These are phyloP conservation scores for Ophiostoma ips DNA, from an alignment of 2,329 filamentous ascomycete species.

Conservation along the genomic window DNA sequence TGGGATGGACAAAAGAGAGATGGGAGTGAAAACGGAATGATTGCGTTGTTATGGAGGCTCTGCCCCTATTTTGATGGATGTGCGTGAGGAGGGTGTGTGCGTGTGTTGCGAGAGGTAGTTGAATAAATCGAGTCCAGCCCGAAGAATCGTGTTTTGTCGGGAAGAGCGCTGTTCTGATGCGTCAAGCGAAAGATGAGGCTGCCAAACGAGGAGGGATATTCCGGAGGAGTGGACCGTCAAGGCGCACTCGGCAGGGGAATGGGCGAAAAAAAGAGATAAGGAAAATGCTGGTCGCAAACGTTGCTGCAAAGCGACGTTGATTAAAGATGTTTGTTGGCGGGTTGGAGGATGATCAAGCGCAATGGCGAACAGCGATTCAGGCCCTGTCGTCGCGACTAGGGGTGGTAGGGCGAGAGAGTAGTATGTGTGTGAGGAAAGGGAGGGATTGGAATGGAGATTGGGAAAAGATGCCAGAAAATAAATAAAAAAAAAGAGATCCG, in stretches of 20 bases:
- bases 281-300: not conserved
- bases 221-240: slow-evolving; percentile 15
- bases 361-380: not conserved
- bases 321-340: not conserved
- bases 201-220: slow-evolving; percentile 4
- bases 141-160: slow-evolving; percentile 11
- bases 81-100: not conserved
- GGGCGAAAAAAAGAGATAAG: not conserved
- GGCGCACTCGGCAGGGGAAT: slow-evolving; percentile 12
- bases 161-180: slow-evolving; percentile 14
- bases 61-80: slow-evolving; percentile 11
- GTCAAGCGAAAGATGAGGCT: slow-evolving; percentile 17
- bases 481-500: slow-evolving; percentile 3
- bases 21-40: not conserved
- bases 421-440: slow-evolving; percentile 9
- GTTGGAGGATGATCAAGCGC: no score
- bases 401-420: no score
- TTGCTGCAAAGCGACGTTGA: not conserved
- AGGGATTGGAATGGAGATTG: slow-evolving; percentile 1
- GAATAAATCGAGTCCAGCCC: slow-evolving; percentile 21
- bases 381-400: slow-evolving; percentile 10
- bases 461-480: not conserved
- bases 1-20: not conserved
- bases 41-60: slow-evolving; percentile 10
- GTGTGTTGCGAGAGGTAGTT: not conserved